Base-by-base conservation (phyloP, 2,329 filamentous ascomycete species). In the Pseudocercospora fuligena region DNA sequence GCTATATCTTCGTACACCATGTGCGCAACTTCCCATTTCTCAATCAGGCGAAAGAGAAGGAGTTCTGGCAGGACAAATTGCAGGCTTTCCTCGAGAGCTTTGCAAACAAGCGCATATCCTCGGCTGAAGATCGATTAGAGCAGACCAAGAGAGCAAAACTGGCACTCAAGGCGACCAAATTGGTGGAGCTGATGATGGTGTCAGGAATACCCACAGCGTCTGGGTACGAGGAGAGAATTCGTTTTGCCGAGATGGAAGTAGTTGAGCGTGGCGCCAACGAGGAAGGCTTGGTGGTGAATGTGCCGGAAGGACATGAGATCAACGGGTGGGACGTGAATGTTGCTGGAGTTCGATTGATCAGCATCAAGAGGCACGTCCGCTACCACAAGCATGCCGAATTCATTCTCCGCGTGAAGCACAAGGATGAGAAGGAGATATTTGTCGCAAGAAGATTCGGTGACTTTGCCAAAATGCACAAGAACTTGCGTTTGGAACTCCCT, bases 131-230 rank as follows among this genome's bases (percentile, higher is more conserved):
- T 78, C 89, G 95, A 3, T 83, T 98, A 31, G 95, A 99, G 81
- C 93, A 97, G 80, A 98, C 95, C 9, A 99, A 99, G 83, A 88
- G 95, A 66, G 87, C 90, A 71, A 99, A 99, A 80, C 82, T 99
- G 70, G 94, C 95, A 3, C 85, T 90, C 73, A 99, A 99, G 85
- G 93, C 92, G 57, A 90, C 95, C 79, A 99, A 99, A 82, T 83
- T 99, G 65, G 92, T 99, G 11, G 95, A 99, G 84, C 85, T 99
- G 68, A 99, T 99, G 95, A 97, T 99, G 93, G 95, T 99, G 8
- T 98, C 94, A 7, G 95, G 95, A 43, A 91, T 99, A 65, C 92
- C 92, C 36, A 99, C 95, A 0, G 93, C 95, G 3, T 97, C 94
- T 4, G 95, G 95, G 1, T 99, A 98, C 78, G 95, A 99, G 80